A percentile compares a stretch with the other conserved stretches of the same genome.
Evolutionary conservation across 2,329 filamentous ascomycete species (phyloP).

Genomic region (Paecilomyces niveus): DNA sequence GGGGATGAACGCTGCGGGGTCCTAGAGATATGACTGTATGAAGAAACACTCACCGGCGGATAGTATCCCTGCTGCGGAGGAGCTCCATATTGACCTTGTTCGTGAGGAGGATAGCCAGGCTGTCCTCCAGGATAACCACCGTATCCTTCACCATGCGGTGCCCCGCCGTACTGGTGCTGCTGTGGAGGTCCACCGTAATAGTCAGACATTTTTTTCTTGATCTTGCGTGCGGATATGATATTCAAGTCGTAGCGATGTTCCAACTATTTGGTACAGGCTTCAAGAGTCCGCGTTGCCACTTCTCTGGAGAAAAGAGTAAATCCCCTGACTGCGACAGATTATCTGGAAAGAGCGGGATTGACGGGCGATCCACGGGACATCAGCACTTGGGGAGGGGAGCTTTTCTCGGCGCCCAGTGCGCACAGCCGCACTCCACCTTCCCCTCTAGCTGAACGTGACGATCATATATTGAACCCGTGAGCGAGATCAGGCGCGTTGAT

Average conservation of each 20-base stretch:
- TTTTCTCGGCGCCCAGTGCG: not conserved
- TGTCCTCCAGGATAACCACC: constrained; percentile 14
- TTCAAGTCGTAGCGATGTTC: not conserved
- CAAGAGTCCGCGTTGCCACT: not conserved
- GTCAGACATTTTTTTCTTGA: not conserved
- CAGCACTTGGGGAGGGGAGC: not conserved
- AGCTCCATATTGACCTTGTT: constrained; percentile 11
- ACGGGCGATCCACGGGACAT: not conserved
- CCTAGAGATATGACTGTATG: not conserved
- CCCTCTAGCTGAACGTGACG: not conserved
- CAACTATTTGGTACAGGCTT: not conserved
- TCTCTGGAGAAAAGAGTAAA: not conserved
- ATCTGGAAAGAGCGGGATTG: not conserved
- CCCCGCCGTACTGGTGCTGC: constrained; percentile 15
- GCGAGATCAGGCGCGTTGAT: not conserved
- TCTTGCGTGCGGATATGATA: not conserved
- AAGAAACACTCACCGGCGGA: constrained; percentile 18
- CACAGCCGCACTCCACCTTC: not conserved
- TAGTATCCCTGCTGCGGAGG: constrained; percentile 17
- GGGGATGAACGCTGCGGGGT: not conserved
- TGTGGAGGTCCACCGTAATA: not conserved
- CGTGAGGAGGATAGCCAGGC: constrained; percentile 14
- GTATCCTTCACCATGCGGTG: constrained; percentile 5
- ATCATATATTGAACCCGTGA: not conserved
- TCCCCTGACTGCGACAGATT: not conserved